Conservation (phyloP, 169 alveolate genomes). For the Cryptosporidium meleagridis region DNA sequence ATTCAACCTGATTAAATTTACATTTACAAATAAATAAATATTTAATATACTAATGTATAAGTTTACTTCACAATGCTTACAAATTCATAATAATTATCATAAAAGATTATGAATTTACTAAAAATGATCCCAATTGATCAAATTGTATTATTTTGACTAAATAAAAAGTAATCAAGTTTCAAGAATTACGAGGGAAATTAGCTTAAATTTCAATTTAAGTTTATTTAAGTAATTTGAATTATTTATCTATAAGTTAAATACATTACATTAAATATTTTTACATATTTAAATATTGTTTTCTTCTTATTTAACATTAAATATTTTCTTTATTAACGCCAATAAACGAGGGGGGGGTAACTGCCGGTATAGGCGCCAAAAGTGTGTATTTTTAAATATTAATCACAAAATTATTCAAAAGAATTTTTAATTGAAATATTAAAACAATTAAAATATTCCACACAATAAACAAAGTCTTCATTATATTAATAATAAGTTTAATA, state of each 20-base stretch:
- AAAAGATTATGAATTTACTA: too few relatives aligned
- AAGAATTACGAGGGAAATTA: not conserved
- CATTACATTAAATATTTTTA: too few relatives aligned
- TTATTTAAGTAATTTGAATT: too few relatives aligned
- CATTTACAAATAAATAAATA: not conserved
- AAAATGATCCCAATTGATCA: not conserved
- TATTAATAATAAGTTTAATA: too few relatives aligned
- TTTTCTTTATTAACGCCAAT: not conserved
- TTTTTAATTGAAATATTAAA: too few relatives aligned
- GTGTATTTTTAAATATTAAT: not conserved
- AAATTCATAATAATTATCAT: too few relatives aligned
- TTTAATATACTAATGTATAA: not conserved
- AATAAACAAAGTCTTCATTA: not conserved
- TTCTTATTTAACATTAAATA: not conserved
- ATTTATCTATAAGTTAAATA: not conserved
- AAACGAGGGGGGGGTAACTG: conserved; percentile 14
- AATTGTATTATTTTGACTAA: not conserved
- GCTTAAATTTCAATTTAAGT: too few relatives aligned
- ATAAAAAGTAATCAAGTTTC: too few relatives aligned
- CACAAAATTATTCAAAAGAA: too few relatives aligned
- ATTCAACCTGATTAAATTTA: not conserved
- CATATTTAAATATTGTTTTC: not conserved
- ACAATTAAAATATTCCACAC: not conserved
- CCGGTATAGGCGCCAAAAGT: conserved; percentile 21
- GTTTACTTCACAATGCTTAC: not conserved